These are phyloP conservation scores for Tetrahymena borealis DNA, from an alignment of 73 alveolate species.

Conservation along the genomic window DNA sequence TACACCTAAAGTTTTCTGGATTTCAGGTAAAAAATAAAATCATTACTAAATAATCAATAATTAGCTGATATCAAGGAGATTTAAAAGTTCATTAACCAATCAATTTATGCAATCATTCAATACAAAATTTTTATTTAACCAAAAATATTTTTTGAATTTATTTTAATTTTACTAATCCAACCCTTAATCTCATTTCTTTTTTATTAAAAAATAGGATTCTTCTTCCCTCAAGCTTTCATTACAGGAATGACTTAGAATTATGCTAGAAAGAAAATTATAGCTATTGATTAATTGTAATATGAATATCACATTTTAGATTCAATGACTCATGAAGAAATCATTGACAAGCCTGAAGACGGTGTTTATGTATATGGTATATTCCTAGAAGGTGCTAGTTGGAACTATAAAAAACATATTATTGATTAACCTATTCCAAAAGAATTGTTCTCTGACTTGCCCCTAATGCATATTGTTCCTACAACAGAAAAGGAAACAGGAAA, in stretches of 20 bases:
- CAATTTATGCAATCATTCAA: no score
- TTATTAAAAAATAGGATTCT: constrained; percentile 71
- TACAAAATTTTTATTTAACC: no score
- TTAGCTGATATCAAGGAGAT: no score
- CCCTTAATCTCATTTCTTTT: constrained; percentile 94
- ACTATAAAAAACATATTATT: constrained; percentile 64
- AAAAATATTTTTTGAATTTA: no score
- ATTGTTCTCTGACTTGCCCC: constrained; percentile 89
- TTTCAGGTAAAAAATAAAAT: constrained; percentile 70
- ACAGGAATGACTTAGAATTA: constrained; percentile 92
- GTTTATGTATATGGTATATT: constrained; percentile 89
- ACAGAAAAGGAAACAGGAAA: constrained; percentile 78
- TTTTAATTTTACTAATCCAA: no score
- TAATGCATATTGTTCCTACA: constrained; percentile 83
- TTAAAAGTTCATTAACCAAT: no score
- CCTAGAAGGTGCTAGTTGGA: constrained; percentile 96
- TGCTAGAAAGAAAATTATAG: constrained; percentile 96
- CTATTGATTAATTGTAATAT: constrained; percentile 85
- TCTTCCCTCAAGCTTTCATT: constrained; percentile 97
- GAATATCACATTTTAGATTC: constrained; percentile 59
- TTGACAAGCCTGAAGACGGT: constrained; percentile 93
- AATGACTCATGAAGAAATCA: constrained; percentile 61
- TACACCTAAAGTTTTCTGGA: constrained; percentile 90
- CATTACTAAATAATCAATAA: neutral
- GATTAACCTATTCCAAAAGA: constrained; percentile 85